Percentiles rank a stretch among this genome's conserved stretches.
phyloP scores from a whole-genome alignment of 2,329 filamentous ascomycete genomes.

The Sarocladiaceae sp. region DNA sequence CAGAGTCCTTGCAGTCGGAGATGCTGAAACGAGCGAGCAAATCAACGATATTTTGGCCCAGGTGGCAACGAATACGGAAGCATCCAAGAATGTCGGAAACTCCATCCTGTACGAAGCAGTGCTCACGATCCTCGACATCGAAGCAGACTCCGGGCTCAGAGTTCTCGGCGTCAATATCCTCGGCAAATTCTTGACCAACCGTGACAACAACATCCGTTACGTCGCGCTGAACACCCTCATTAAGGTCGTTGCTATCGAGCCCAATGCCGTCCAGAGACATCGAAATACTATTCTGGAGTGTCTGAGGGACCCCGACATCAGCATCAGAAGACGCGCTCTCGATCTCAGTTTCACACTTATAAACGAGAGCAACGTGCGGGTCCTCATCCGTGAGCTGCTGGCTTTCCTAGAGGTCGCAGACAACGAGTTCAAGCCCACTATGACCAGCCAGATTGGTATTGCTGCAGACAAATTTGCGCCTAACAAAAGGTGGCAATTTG shows the following conservation, averaged over 20 bases:
- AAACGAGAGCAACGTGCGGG: constrained; percentile 91
- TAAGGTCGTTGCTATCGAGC: constrained; percentile 96
- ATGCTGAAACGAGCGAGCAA: constrained; percentile 83
- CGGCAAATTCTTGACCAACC: constrained; percentile 96
- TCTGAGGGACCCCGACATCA: constrained; percentile 93
- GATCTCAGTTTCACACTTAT: constrained; percentile 98
- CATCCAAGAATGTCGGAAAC: constrained; percentile 97
- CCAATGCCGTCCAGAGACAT: constrained; percentile 94
- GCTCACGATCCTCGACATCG: constrained; percentile 93
- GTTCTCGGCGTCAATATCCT: constrained; percentile 97
- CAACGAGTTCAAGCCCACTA: constrained; percentile 96
- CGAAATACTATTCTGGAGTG: constrained; percentile 97
- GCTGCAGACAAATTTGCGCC: constrained; percentile 93
- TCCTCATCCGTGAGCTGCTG: constrained; percentile 85
- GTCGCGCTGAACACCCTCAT: constrained; percentile 95
- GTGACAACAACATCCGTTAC: constrained; percentile 98
- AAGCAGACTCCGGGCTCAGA: constrained; percentile 89
- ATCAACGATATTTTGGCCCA: constrained; percentile 98
- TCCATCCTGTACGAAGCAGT: constrained; percentile 97
- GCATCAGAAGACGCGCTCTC: constrained; percentile 88
- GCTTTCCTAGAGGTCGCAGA: constrained; percentile 96
- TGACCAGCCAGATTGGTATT: constrained; percentile 97
- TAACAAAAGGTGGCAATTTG: constrained; percentile 97
- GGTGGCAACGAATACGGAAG: constrained; percentile 96
- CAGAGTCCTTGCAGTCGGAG: constrained; percentile 78